Evolutionary conservation across 78 protist genomes (phyloP), one percentile per base, ranked within the genome.

Genomic region (Guillardia theta): DNA sequence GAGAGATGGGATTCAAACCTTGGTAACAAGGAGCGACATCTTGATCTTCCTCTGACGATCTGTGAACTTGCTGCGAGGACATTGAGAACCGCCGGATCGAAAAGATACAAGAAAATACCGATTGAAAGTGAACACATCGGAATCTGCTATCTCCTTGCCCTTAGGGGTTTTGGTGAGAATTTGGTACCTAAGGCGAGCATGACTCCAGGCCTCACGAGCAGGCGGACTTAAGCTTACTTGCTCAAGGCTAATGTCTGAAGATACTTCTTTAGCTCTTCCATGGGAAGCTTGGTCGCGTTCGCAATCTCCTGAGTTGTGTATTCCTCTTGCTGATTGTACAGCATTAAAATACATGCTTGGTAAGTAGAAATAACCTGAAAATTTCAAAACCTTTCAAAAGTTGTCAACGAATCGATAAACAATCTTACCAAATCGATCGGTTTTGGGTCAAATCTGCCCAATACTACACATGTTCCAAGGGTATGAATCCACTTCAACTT

Each of bases 401-500:
- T 43, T 12, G 3, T 1, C 80, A 21, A 12, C 0, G 80, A 10
- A 62, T 62, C 77, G 77, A 12, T 18, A 12, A 5, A 18, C 6
- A 6, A 6, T 4, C 18, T 4, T 12, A 62, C 80, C 24, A 92
- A 83, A 39, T 94, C 95, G 58, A 80, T 77, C 36, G 41, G 4
- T 88, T 94, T 94, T 22, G 9, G 10, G 50, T 53, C 54, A 70
- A 94, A 94, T 24, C 21, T 43, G 48, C 93, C 95, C 19, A 58
- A 0, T 6, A 94, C 58, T 41, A 4, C 15, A 33, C 92, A 76
- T 50, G 93, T 54, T 3, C 95, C 95, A 22, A 87, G 95, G 18
- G 46, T 41, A 80, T 93, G 95, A 45, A 87, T 88, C 95, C 95
- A 93, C 37, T 83, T 48, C 46, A 94, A 62, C 47, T 78, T 92